Percentiles rank a stretch among this genome's conserved stretches.
Conservation (phyloP, 768 basidiomycete genomes). For the Hygrophorus russula region DNA sequence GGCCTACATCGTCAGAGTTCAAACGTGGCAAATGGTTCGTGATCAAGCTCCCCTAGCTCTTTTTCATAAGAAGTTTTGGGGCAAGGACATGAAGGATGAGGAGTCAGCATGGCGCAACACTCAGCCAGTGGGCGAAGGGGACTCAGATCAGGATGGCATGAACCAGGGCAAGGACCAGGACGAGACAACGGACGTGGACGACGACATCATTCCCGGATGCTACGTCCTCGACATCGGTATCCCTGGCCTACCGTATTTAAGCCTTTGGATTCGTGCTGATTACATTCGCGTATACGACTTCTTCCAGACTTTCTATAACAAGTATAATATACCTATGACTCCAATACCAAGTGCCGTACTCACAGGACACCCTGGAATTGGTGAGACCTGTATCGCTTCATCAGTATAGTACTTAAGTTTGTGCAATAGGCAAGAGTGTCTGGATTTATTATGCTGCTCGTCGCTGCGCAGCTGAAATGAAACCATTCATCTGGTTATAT, state of each 20-base stretch:
- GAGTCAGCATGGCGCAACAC: slow-evolving; percentile 2
- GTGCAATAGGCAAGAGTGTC: slow-evolving; percentile 12
- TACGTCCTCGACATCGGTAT: slow-evolving; percentile 7
- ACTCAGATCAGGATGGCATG: slow-evolving; percentile 4
- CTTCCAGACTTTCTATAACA: slow-evolving; percentile 3
- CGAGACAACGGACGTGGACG: slow-evolving; percentile 5
- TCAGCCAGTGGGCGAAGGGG: neutral
- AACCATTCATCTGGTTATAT: slow-evolving; percentile 11
- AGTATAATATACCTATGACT: neutral
- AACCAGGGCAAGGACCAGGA: slow-evolving; percentile 3
- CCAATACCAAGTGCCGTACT: slow-evolving; percentile 5
- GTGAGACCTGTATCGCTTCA: slow-evolving; percentile 5
- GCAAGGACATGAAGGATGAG: slow-evolving; percentile 9
- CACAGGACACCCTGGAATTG: slow-evolving; percentile 9
- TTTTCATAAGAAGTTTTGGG: slow-evolving; percentile 10
- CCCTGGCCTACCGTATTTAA: neutral
- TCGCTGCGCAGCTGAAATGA: slow-evolving; percentile 10
- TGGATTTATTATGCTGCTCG: slow-evolving; percentile 11
- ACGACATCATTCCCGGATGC: slow-evolving; percentile 9
- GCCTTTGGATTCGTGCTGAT: slow-evolving; percentile 9
- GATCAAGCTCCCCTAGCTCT: slow-evolving; percentile 4
- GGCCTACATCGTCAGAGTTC: too few relatives aligned
- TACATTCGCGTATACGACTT: slow-evolving; percentile 10
- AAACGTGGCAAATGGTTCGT: too few relatives aligned
- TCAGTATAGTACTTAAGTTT: slow-evolving; percentile 3